Percentiles rank a stretch among this genome's conserved stretches.
Conservation (phyloP, 2,329 filamentous ascomycete genomes). For the Ophiostoma ips region DNA sequence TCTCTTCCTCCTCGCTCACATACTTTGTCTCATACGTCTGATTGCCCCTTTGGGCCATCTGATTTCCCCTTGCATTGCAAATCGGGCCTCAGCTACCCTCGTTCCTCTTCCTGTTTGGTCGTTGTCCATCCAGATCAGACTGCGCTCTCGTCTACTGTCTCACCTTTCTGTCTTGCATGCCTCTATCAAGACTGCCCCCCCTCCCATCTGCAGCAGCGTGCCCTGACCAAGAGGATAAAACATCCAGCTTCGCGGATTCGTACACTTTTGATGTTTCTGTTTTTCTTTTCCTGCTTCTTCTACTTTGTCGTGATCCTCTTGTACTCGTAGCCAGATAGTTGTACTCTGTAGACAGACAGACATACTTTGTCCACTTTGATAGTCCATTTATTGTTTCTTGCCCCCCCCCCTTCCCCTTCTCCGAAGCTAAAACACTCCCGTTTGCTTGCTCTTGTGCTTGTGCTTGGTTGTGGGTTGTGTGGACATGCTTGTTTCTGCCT, state of each 20-base stretch:
- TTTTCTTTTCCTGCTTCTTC: neutral
- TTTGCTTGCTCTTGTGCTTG: neutral
- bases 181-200: neutral
- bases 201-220: neutral
- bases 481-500: neutral
- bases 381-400: neutral
- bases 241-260: too few relatives aligned
- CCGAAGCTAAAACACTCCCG: neutral
- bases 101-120: neutral
- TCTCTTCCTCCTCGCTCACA: neutral
- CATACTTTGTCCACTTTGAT: neutral
- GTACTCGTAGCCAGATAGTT: neutral
- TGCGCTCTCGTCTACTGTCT: neutral
- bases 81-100: neutral
- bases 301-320: neutral
- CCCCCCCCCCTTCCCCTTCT: neutral
- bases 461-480: neutral
- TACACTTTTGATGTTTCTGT: neutral
- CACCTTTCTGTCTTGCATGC: neutral
- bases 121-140: neutral
- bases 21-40: neutral
- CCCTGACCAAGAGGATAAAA: neutral
- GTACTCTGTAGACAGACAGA: neutral
- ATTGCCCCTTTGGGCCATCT: neutral
- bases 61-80: neutral